A percentile compares a stretch with the other conserved stretches of the same genome.
Evolutionary conservation across 2,329 filamentous ascomycete species (phyloP).

Genomic region (Botrytis fabae): DNA sequence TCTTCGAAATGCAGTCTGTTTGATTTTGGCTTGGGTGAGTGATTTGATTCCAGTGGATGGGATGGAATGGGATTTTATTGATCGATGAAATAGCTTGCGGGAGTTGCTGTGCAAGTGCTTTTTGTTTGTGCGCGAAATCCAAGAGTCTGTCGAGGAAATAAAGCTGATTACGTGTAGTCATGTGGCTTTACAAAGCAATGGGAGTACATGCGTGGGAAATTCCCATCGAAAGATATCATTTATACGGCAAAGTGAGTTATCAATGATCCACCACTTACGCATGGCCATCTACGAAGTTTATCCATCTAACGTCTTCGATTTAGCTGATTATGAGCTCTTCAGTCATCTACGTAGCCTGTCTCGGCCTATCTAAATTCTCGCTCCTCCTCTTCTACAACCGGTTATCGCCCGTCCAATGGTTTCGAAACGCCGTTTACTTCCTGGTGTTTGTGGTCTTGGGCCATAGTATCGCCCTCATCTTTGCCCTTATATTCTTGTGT

Average conservation of each 20-base stretch:
- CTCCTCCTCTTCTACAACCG: slow-evolving; percentile 19
- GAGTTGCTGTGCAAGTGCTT: slow-evolving; percentile 1
- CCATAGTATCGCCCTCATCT: slow-evolving; percentile 11
- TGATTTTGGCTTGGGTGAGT: slow-evolving; percentile 20
- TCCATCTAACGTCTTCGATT: background rate
- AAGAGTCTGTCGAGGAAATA: no score
- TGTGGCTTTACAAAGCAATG: slow-evolving; percentile 3
- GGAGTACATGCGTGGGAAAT: slow-evolving; percentile 18
- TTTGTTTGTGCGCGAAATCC: background rate
- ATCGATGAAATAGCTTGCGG: slow-evolving; percentile 1
- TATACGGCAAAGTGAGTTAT: slow-evolving; percentile 6
- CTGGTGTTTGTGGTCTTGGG: slow-evolving; percentile 9
- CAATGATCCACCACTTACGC: background rate
- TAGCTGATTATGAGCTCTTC: slow-evolving; percentile 20
- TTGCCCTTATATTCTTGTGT: slow-evolving; percentile 12
- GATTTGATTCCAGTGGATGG: background rate
- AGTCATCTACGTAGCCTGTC: slow-evolving; percentile 14
- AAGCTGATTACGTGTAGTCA: background rate
- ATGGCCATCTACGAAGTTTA: background rate
- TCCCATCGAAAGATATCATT: background rate
- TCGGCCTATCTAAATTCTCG: slow-evolving; percentile 18
- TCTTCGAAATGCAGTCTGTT: background rate
- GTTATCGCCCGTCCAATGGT: slow-evolving; percentile 11
- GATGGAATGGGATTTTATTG: background rate
- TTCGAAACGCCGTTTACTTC: slow-evolving; percentile 1